Conservation (phyloP, 2,329 filamentous ascomycete species). For the Pseudogymnoascus pannorum region DNA sequence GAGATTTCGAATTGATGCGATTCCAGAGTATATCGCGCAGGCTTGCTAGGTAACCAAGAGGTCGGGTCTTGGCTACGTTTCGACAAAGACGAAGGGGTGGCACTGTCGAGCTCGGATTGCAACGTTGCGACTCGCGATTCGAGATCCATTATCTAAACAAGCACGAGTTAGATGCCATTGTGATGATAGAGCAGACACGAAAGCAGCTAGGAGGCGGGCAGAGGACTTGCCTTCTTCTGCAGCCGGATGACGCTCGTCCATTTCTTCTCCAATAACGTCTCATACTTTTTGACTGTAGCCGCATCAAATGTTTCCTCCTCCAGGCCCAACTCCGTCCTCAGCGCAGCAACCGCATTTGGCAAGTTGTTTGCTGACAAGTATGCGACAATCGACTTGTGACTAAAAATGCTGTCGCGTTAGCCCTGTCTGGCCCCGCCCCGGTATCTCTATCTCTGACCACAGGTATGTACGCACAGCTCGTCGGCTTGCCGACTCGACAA, state of each 20-base stretch:
- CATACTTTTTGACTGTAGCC: slow-evolving; percentile 79
- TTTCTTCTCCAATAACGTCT: slow-evolving; percentile 86
- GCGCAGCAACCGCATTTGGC: slow-evolving; percentile 54
- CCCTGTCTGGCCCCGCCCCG: slow-evolving; percentile 9
- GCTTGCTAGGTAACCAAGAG: slow-evolving; percentile 78
- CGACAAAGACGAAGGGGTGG: slow-evolving; percentile 68
- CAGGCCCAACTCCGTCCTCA: slow-evolving; percentile 65
- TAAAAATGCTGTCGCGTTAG: slow-evolving; percentile 31
- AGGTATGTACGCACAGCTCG: slow-evolving; percentile 59
- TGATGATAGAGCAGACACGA: background rate
- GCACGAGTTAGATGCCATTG: slow-evolving; percentile 9
- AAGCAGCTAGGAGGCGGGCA: slow-evolving; percentile 12
- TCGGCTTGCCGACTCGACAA: slow-evolving; percentile 70
- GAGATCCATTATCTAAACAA: slow-evolving; percentile 79
- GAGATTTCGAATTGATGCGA: slow-evolving; percentile 77
- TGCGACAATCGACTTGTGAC: slow-evolving; percentile 83
- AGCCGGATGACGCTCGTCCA: slow-evolving; percentile 88
- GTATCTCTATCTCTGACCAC: slow-evolving; percentile 4
- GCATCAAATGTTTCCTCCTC: slow-evolving; percentile 62
- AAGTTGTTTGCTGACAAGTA: slow-evolving; percentile 69
- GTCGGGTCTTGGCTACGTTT: slow-evolving; percentile 75
- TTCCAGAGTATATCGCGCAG: slow-evolving; percentile 73
- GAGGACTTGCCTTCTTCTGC: slow-evolving; percentile 69
- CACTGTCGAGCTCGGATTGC: slow-evolving; percentile 77
- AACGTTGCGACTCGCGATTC: slow-evolving; percentile 66